Base-by-base conservation (phyloP, 202 grass and related monocot species). In the Panicum hallii region DNA sequence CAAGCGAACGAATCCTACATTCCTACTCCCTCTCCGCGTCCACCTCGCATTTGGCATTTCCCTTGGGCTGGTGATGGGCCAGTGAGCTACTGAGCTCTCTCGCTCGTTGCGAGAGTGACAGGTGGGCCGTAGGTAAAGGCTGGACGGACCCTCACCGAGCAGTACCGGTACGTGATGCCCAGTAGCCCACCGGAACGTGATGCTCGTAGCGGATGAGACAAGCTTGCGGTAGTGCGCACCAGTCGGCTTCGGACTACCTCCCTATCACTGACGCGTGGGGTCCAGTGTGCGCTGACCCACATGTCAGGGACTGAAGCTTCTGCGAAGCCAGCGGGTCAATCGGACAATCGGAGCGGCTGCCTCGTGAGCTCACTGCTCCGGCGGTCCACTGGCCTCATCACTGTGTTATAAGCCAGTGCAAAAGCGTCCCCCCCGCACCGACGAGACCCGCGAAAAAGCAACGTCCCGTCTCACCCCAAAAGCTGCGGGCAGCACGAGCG, bases 401-500 rank as follows among this genome's bases (percentile, higher is more conserved):
- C 52, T 13, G 50, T 8, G 26, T 60, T 14, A 47, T 48, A 53
- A 43, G 34, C 20, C 13, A 26, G 81, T 11, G 26, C 26, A 26
- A 26, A 26, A 26, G 26, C 69, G 61, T 16, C 82, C 26, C 23
- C 11, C 11, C 40, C 74, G 48, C 75, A 43, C 44, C 76, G 82
- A 40, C 78, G 83, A 57, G 72, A 53, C 55, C 79, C 65, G 69
- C 78, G 12, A 63, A 78, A 86, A 86, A 83, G 78, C 55, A 74
- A 22, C 72, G 65, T 52, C 57, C 71, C 63, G n/a, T 23, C 62
- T 46, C 19, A 75, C 16, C 71, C 34, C 20, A 80, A 68, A 63
- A 17, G 63, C 43, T 14, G 45, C 44, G 28, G 7, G 42, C 67
- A 46, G 42, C 16, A 9, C 46, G 70, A 10, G 48, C 47, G 38